Evolutionary conservation across 1,139 yeast genomes (phyloP), one percentile per base, ranked within the genome.

Genomic region (Candida smagusa): DNA sequence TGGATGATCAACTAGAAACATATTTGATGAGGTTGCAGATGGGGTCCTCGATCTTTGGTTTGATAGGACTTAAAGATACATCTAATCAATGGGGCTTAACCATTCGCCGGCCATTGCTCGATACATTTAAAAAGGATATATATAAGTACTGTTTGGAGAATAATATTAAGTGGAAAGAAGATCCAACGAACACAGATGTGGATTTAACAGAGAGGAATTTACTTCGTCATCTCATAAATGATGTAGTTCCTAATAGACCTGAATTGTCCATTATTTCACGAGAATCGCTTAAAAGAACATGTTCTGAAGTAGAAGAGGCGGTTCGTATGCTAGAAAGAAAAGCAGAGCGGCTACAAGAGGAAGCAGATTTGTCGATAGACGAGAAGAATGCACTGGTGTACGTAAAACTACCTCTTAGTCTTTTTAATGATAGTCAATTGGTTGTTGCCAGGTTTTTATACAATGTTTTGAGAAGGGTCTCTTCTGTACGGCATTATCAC

Each of bases 1-100:
- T 66, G 35, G 80, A 84, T 51, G 95, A 86, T 53, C 89, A 83
- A 50, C 42, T 82, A 9, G 95, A 86, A 50, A 84, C 94, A 0
- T 79, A 76, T 47, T 47, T 82, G 16, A 68, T 79, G 54, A 57
- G 95, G 29, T 59, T 83, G 30, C 56, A 66, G 19, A 61, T 65
- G 22, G 74, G 79, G 30, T 78, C 86, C 12, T 70, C 85, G 0
- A 46, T 81, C 7, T 75, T 72, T 53, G 95, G 94, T 0, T 61
- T 84, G 9, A 63, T 54, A 2, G 77, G 79, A 0, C 63, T 76
- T 46, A 52, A 36, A 42, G 2, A 25, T 30, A 2, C 39, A 27
- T 27, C 29, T 4, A 12, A 8, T 9, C 29, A 27, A 27, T 27
- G 29, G 29, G 29, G 29, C 13, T 12, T 27, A 8, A 28, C 43